Evolutionary conservation across 495 filamentous ascomycete genomes (phyloP).

Genomic region (Penicillium waksmanii): DNA sequence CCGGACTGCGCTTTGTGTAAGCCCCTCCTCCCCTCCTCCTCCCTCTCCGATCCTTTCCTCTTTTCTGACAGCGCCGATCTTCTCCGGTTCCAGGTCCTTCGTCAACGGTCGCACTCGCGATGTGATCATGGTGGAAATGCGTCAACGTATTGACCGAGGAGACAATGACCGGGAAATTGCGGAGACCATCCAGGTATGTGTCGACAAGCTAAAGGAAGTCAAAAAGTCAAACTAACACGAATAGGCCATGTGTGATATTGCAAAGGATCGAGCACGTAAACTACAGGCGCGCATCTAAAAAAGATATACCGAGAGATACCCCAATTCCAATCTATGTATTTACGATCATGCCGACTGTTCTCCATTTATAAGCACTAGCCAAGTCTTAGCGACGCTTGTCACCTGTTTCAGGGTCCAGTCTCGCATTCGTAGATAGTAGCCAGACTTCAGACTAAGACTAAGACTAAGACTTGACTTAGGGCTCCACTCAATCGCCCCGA

Average conservation of each 20-base stretch:
- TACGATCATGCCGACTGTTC: too few species aligned
- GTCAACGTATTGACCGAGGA: slow-evolving; percentile 68
- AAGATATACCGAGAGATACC: slow-evolving; percentile 2
- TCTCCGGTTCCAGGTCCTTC: slow-evolving; percentile 63
- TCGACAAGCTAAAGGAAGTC: not conserved
- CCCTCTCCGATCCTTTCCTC: slow-evolving; percentile 7
- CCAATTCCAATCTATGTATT: not conserved
- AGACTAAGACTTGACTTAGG: not conserved
- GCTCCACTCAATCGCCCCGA: slow-evolving; percentile 19
- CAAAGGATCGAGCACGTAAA: slow-evolving; percentile 61
- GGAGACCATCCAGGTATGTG: slow-evolving; percentile 75
- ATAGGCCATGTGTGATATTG: slow-evolving; percentile 76
- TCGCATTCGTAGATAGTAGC: not conserved
- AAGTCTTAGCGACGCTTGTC: slow-evolving; percentile 12
- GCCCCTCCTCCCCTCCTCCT: slow-evolving; percentile 20
- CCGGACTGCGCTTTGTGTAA: slow-evolving; percentile 84
- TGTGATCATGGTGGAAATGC: slow-evolving; percentile 86
- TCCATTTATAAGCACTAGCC: not conserved
- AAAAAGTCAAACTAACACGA: not conserved
- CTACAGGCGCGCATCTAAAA: slow-evolving; percentile 39
- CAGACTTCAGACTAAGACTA: not conserved
- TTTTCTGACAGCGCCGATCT: slow-evolving; percentile 17
- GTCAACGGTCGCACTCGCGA: slow-evolving; percentile 79
- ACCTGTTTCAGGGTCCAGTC: slow-evolving; percentile 14
- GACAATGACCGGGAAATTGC: slow-evolving; percentile 68